Evolutionary conservation across 768 basidiomycete species (phyloP), one percentile per base, ranked within the genome.

Genomic region (Suillus americanus): DNA sequence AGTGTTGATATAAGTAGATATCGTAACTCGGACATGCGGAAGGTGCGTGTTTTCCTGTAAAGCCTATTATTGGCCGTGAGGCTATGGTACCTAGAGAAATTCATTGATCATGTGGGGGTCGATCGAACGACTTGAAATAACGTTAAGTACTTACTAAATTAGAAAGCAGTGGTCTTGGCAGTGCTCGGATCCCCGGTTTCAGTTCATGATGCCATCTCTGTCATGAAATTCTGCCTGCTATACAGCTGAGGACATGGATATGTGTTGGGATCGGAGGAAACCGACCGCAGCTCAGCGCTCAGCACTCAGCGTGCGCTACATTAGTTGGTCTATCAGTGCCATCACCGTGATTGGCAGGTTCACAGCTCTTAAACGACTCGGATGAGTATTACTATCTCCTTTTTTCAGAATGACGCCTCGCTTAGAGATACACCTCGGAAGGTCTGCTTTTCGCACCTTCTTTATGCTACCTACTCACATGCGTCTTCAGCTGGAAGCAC

Each of bases 21-120:
- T 53, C 30, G 50, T 23, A 57, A 25, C 8, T 56, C 37, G 9
- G 56, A 57, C 56, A 57, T 57, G 56, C 25, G 56, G 56, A 40
- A 28, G 5, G 16, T 12, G 38, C 38, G 25, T 57, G 65, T 54
- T 54, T n/a, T 37, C 33, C 12, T 54, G 20, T 54, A 13, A 12
- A 54, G 12, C 33, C 53, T 54, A 54, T 54, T 37, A 54, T 54
- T 20, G 30, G 30, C 30, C 30, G 20, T 9, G 9, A 18, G 51
- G 53, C 30, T 54, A 54, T 33, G 41, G 18, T 43, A 18, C 43
- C 43, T 28, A 8, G 14, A 16, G 50, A 28, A 54, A 33, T 33
- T 10, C 30, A 12, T n/a, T n/a, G n/a, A n/a, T 35, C 33, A 35
- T 54, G 53, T 20, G 53, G 53, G 53, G 53, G 53, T 54, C 53